These are phyloP conservation scores for Hypoxylon fuscum DNA, from an alignment of 495 filamentous ascomycete species.

Conservation along the genomic window DNA sequence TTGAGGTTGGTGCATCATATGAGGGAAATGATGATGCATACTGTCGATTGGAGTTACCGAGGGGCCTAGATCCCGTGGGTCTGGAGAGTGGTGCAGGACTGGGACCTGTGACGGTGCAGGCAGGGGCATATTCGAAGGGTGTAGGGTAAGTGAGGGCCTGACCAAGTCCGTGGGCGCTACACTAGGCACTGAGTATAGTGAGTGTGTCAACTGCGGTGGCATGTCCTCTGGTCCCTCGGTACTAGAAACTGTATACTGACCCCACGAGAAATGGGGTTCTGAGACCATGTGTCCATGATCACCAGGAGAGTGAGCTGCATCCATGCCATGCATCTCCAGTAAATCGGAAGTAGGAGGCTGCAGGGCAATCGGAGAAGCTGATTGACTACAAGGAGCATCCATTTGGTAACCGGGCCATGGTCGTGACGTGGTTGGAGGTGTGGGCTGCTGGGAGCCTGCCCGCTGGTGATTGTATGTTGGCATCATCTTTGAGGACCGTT, in stretches of 20 bases:
- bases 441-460: constrained; percentile 49
- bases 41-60: constrained; percentile 32
- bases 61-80: constrained; percentile 31
- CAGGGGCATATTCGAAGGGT: constrained; percentile 29
- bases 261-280: constrained; percentile 41
- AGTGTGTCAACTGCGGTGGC: constrained; percentile 25
- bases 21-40: constrained; percentile 35
- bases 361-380: constrained; percentile 48
- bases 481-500: constrained; percentile 49
- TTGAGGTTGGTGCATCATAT: constrained; percentile 32
- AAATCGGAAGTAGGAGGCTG: constrained; percentile 46
- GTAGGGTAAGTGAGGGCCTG: constrained; percentile 30
- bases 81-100: constrained; percentile 32
- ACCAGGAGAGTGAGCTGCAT: constrained; percentile 41
- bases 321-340: constrained; percentile 38
- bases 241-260: constrained; percentile 42
- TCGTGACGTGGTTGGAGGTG: constrained; percentile 54
- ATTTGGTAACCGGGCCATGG: constrained; percentile 50
- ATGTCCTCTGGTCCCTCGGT: constrained; percentile 35
- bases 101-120: constrained; percentile 34
- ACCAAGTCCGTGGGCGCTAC: constrained; percentile 36
- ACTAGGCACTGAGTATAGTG: constrained; percentile 24
- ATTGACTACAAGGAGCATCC: constrained; percentile 45
- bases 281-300: constrained; percentile 36
- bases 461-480: constrained; percentile 47